Evolutionary conservation across 2,329 filamentous ascomycete genomes (phyloP), one percentile per base, ranked within the genome.

Genomic region (Beauveria brongniartii): DNA sequence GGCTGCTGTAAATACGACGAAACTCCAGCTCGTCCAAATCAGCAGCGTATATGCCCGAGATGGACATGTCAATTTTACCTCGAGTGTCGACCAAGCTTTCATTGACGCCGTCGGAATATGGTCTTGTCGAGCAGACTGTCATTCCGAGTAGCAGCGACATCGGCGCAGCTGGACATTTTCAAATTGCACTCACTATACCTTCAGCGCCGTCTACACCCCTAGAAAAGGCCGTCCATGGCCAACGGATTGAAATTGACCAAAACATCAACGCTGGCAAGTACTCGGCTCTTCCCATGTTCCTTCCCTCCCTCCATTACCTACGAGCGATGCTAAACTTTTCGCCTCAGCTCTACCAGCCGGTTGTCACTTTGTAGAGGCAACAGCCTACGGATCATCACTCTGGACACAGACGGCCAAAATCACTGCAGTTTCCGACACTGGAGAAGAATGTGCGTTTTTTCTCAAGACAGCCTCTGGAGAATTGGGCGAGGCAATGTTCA

Each of bases 351-450:
- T 55, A 24, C 53, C 53, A 22, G 24, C 16, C 20, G 40, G 53
- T n/a, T 55, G 24, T 37, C 16, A 41, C 8, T 44, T 44, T 24
- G 3, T 37, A 28, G 53, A n/a, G 26, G 53, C 53, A 20, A 44
- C n/a, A 14, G 53, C 22, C 22, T 55, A 55, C 16, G 53, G 53
- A 28, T 59, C 46, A 20, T 59, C 55, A 22, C 46, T 22, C 7
- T 59, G 55, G 55, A 30, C 46, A 16, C 44, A 24, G 24, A 59
- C 46, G 7, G 20, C 47, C 3, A 59, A 59, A n/a, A 59, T 59
- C 24, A 44, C 22, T 9, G 37, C 55, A 4, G 30, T 24, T 16
- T n/a, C 46, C 1, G 37, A 43, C 12, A 9, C 30, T 12, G 34
- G 34, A 5, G 16, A 59, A 14, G 26, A 41, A 26, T n/a, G 10